Conservation (phyloP, 2,329 filamentous ascomycete genomes). For the Parasarocladium wereldwijsianum region DNA sequence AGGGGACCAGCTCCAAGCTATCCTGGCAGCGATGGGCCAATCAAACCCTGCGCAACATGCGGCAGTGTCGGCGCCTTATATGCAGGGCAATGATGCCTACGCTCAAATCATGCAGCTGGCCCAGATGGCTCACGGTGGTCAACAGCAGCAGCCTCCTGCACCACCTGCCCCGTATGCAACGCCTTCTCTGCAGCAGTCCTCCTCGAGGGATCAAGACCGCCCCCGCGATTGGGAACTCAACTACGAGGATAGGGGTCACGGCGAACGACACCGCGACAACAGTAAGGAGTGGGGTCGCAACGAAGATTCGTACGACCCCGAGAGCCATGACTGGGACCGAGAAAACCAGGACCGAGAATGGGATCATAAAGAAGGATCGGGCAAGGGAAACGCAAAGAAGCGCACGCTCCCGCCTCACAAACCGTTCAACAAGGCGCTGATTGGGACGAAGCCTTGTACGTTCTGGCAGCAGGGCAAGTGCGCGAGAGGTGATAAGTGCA, state of each 20-base stretch:
- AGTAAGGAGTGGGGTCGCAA: constrained; percentile 13
- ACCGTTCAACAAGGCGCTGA: constrained; percentile 38
- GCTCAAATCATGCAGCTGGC: constrained; percentile 1
- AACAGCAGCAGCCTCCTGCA: constrained; percentile 15
- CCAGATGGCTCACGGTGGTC: constrained; percentile 17
- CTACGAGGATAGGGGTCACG: constrained; percentile 10
- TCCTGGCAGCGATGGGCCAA: constrained; percentile 1
- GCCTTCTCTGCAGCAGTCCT: too few relatives aligned
- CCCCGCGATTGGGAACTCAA: too few relatives aligned
- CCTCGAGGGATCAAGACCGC: too few relatives aligned
- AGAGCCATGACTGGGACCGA: constrained; percentile 14
- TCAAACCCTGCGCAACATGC: constrained; percentile 5
- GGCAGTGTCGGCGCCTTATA: constrained; percentile 8
- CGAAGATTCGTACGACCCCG: too few relatives aligned
- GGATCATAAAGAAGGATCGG: constrained; percentile 16
- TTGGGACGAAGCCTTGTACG: constrained; percentile 53
- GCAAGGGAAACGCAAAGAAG: constrained; percentile 27
- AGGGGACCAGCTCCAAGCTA: constrained; percentile 2
- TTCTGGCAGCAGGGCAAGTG: constrained; percentile 61
- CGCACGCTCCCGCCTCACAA: constrained; percentile 25
- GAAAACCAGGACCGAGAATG: constrained; percentile 14
- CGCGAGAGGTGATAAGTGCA: constrained; percentile 59
- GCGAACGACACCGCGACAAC: constrained; percentile 8
- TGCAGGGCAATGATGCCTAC: constrained; percentile 22
- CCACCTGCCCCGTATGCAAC: too few relatives aligned